Conservation (phyloP, 2,329 filamentous ascomycete species). For the Harringtonia lauricola region DNA sequence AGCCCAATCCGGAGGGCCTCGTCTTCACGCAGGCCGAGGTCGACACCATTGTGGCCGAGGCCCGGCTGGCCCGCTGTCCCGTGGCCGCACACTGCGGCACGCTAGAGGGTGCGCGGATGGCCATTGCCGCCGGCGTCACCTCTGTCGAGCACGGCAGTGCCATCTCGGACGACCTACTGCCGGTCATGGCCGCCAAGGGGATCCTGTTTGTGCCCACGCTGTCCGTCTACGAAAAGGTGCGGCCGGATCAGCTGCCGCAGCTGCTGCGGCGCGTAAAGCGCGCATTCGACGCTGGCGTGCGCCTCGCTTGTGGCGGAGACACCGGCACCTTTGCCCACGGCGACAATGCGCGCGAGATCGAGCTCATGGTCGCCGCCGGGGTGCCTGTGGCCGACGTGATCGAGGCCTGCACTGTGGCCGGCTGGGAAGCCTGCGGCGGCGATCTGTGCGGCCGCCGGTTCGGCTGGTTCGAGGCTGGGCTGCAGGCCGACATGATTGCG, state of each 20-base stretch:
- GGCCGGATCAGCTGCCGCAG: conserved; percentile 15
- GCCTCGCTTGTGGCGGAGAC: conserved; percentile 40
- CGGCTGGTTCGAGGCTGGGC: conserved; percentile 36
- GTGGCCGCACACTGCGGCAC: conserved; percentile 32
- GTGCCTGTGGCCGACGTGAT: conserved; percentile 38
- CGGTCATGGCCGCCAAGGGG: conserved; percentile 29
- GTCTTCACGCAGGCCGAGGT: conserved; percentile 38
- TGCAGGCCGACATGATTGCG: conserved; percentile 39
- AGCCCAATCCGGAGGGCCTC: conserved; percentile 29
- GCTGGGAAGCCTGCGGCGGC: conserved; percentile 44
- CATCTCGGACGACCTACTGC: conserved; percentile 26
- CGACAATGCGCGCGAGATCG: conserved; percentile 39
- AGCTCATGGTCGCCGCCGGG: conserved; percentile 40
- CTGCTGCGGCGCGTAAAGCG: conserved; percentile 28
- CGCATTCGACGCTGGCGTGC: conserved; percentile 34
- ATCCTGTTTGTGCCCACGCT: conserved; percentile 43
- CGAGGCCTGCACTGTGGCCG: conserved; percentile 36
- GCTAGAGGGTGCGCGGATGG: conserved; percentile 30
- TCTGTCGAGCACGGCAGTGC: conserved; percentile 34
- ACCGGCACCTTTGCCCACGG: conserved; percentile 43
- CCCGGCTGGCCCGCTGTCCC: conserved; percentile 25
- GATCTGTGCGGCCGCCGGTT: conserved; percentile 39
- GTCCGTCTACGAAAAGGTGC: conserved; percentile 27
- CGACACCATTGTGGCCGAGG: conserved; percentile 36
- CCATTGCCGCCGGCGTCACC: conserved; percentile 32